Evolutionary conservation across 2,329 filamentous ascomycete species (phyloP), one percentile per base, ranked within the genome.

Genomic region (Hymenoscyphus infarciens): DNA sequence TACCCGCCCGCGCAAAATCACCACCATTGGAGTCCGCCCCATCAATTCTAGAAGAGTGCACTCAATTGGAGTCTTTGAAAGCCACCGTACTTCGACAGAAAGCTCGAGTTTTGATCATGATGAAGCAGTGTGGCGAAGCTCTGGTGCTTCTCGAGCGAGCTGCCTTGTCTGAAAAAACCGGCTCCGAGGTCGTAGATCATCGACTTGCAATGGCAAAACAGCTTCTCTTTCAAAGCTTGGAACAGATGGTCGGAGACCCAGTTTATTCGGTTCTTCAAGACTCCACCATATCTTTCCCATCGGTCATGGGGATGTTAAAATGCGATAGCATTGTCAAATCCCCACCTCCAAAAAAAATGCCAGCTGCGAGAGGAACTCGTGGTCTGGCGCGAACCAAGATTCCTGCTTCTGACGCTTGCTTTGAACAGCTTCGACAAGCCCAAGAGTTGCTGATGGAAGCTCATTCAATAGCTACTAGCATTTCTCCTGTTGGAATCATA

Each of bases 191-290:
- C 22, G 74, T 79, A 25, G 68, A 78, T 45, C 76, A 85, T 62
- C 83, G 86, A 45, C 81, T 91, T 61, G 81, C 85, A 11, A 85
- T 84, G 62, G 90, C 89, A 22, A 86, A 86, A 60, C 85, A 88
- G 55, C 82, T 90, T 53, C 80, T 92, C 64, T 82, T 85, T 16
- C 83, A 89, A 74, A 89, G 87, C 65, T 81, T 89, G 70, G 85
- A 88, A 56, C 83, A 88, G 70, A 90, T 97, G 79, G 83, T 87
- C 13, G 83, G 84, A 4, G 91, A 97, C 75, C 88, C 93, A 2
- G 89, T 95, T 3, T 96, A 94, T 74, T 96, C 91, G 19, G 90
- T 94, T 10, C 83, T 98, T 16, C 91, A 94, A 55, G 95, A 99
- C 71, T 97, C 95, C 0, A 97, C 92, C 0, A 87, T 97, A 29